phyloP scores from a whole-genome alignment of 75 land plant species.

The Cupressus sempervirens region DNA sequence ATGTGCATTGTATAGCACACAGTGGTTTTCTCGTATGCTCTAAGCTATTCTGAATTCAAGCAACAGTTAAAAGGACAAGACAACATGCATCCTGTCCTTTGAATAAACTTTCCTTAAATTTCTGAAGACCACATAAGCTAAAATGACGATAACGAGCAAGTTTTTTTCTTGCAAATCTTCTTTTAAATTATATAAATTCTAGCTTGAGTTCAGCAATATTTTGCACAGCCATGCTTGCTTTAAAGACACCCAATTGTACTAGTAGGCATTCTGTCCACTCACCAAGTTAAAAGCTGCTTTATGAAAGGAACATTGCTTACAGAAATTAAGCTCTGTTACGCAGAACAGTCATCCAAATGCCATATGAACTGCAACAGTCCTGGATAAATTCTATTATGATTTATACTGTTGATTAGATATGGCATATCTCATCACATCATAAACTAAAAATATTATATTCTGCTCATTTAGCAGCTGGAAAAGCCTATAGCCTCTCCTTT shows the following conservation, averaged over 20 bases:
- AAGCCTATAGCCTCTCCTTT: neutral
- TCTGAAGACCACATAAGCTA: neutral
- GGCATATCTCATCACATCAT: neutral
- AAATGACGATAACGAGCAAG: neutral
- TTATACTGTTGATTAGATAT: neutral
- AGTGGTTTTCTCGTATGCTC: neutral
- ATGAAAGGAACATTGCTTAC: neutral
- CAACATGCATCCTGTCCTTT: neutral
- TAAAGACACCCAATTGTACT: neutral
- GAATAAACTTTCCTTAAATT: neutral
- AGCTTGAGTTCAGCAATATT: neutral
- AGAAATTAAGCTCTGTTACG: neutral
- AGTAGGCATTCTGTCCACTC: neutral
- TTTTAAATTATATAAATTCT: neutral
- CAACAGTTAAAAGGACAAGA: neutral
- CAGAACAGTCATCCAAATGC: neutral
- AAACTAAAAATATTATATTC: neutral
- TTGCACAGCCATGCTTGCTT: neutral
- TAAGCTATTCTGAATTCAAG: neutral
- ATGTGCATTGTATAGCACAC: neutral
- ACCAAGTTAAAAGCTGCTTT: neutral
- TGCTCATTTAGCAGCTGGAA: neutral
- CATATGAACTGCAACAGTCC: neutral
- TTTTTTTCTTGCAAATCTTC: neutral
- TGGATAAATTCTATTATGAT: neutral